Conservation (phyloP, 2,329 filamentous ascomycete species). For the Alternaria conjuncta region DNA sequence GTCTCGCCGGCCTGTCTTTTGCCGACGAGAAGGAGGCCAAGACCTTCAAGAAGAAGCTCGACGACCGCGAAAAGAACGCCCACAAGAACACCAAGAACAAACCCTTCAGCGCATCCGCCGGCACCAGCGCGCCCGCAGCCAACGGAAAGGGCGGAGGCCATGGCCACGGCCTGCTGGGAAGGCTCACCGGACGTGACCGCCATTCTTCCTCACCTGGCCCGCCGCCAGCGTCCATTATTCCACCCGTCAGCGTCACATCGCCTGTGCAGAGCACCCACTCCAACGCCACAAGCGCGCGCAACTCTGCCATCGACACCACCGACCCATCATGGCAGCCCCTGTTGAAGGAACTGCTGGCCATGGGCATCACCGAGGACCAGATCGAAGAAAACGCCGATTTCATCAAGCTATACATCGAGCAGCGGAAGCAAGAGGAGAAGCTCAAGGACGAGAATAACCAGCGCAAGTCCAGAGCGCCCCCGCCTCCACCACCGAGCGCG, state of each 20-base stretch:
- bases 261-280: conserved; percentile 46
- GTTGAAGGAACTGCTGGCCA: conserved; percentile 65
- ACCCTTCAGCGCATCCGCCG: conserved; percentile 64
- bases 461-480: conserved; percentile 62
- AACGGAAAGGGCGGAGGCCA: conserved; percentile 43
- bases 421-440: conserved; percentile 62
- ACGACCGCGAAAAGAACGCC: conserved; percentile 93
- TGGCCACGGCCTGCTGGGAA: conserved; percentile 58
- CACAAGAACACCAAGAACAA: conserved; percentile 84
- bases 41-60: conserved; percentile 96
- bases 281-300: conserved; percentile 41
- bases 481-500: conserved; percentile 65
- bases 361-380: conserved; percentile 73
- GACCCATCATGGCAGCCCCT: conserved; percentile 69
- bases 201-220: conserved; percentile 52
- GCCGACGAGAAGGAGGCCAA: conserved; percentile 97
- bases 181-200: conserved; percentile 57
- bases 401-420: conserved; percentile 71
- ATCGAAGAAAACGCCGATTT: conserved; percentile 72
- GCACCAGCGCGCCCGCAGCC: conserved; percentile 25
- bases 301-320: conserved; percentile 63
- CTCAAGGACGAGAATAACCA: conserved; percentile 56
- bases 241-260: conserved; percentile 49
- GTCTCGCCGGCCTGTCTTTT: conserved; percentile 87
- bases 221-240: conserved; percentile 58